These are phyloP conservation scores for Suillus placidus DNA, from an alignment of 768 basidiomycete genomes.

Conservation along the genomic window DNA sequence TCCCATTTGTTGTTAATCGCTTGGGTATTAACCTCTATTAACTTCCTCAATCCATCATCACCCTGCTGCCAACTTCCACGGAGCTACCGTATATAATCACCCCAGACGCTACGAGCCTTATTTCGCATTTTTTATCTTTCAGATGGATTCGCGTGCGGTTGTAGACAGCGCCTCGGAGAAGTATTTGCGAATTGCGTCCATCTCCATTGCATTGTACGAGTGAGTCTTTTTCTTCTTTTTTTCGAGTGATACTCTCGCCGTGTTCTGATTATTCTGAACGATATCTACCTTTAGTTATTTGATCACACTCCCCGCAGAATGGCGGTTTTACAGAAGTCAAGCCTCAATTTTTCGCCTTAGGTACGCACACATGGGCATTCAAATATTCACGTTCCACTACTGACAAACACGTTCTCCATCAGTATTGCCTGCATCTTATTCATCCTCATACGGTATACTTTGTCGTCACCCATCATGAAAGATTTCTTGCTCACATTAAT, in stretches of 20 bases:
- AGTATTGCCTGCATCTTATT: conserved; percentile 37
- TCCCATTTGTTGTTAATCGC: background rate
- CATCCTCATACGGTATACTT: conserved; percentile 33
- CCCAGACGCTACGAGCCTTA: background rate
- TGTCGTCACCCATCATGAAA: background rate
- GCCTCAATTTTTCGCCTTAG: conserved; percentile 28
- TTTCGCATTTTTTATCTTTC: background rate
- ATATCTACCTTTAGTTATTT: conserved; percentile 27
- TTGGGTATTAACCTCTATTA: background rate
- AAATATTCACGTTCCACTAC: conserved; percentile 1
- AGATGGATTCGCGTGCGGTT: background rate
- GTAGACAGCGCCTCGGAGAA: conserved; percentile 23
- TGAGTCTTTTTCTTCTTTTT: conserved; percentile 19
- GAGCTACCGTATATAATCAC: background rate
- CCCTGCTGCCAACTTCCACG: background rate
- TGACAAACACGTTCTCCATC: background rate
- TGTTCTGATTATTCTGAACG: conserved; percentile 1
- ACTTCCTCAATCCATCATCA: background rate
- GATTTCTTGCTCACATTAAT: background rate
- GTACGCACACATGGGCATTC: conserved; percentile 17
- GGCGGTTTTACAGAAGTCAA: conserved; percentile 38
- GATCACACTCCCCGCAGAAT: conserved; percentile 36
- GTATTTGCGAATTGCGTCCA: conserved; percentile 39
- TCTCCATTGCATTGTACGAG: conserved; percentile 44
- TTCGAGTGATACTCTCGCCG: background rate